A percentile compares a stretch with the other conserved stretches of the same genome.
phyloP scores from a whole-genome alignment of 2,329 filamentous ascomycete genomes.

The Clarireedia homoeocarpa region DNA sequence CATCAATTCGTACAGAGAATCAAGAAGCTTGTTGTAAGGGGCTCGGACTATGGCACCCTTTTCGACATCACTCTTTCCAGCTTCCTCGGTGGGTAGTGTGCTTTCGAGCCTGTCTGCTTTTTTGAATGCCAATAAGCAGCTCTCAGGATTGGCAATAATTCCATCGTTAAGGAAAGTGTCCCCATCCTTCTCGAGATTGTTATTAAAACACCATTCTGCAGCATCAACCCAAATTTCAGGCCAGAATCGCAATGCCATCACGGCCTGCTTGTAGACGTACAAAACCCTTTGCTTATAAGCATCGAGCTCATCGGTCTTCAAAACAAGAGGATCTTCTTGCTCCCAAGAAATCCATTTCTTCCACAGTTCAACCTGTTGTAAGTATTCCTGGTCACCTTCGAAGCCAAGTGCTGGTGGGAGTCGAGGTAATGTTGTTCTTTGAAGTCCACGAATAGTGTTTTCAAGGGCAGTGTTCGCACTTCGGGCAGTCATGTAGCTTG shows the following conservation, averaged over 20 bases:
- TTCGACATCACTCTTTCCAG: conserved; percentile 56
- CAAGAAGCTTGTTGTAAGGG: conserved; percentile 75
- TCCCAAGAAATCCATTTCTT: conserved; percentile 94
- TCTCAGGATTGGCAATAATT: conserved; percentile 86
- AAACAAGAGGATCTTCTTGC: conserved; percentile 80
- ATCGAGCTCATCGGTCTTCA: conserved; percentile 72
- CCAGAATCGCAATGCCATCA: conserved; percentile 91
- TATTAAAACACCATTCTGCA: conserved; percentile 83
- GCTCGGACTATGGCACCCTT: conserved; percentile 61
- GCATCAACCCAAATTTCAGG: conserved; percentile 95
- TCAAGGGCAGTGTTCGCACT: conserved; percentile 86
- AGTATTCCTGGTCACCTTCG: conserved; percentile 77
- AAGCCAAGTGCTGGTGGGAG: conserved; percentile 80
- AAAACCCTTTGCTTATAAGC: conserved; percentile 72
- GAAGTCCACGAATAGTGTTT: conserved; percentile 71
- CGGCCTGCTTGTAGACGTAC: conserved; percentile 86
- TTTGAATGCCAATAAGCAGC: conserved; percentile 81
- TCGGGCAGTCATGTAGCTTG: conserved; percentile 92
- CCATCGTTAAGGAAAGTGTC: conserved; percentile 69
- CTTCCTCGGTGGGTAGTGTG: conserved; percentile 68
- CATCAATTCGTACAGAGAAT: conserved; percentile 81
- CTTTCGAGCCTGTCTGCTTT: conserved; percentile 82
- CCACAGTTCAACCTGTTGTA: conserved; percentile 81
- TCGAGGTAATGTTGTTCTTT: conserved; percentile 69
- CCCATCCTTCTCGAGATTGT: conserved; percentile 59